Conservation (phyloP, 106 monocot genomes). For the Acorus gramineus region DNA sequence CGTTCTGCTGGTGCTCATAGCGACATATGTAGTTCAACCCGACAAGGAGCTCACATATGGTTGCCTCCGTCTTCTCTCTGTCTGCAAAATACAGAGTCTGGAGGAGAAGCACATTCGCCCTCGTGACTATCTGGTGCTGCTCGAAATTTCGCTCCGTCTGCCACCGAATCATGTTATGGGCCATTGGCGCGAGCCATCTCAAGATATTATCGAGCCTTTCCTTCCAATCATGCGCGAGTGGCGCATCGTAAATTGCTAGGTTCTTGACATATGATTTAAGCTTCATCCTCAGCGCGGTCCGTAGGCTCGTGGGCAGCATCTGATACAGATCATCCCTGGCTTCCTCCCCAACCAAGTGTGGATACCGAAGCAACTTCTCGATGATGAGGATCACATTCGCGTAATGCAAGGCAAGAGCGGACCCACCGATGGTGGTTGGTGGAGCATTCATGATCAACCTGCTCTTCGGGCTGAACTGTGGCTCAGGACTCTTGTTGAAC, state of each 20-base stretch:
- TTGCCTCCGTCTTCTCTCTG: slow-evolving; percentile 14
- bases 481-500: too few relatives aligned
- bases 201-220: not conserved
- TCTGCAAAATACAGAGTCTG: slow-evolving; percentile 13
- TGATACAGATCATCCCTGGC: slow-evolving; percentile 10
- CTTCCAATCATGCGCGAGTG: too few relatives aligned
- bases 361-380: slow-evolving; percentile 5
- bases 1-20: too few relatives aligned
- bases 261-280: too few relatives aligned
- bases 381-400: slow-evolving; percentile 4
- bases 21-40: slow-evolving; percentile 7
- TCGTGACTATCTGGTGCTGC: slow-evolving; percentile 10
- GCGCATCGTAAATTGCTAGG: too few relatives aligned
- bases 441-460: not conserved
- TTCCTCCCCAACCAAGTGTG: slow-evolving; percentile 7
- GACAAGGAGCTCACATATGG: slow-evolving; percentile 6
- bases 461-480: not conserved
- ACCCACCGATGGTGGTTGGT: slow-evolving; percentile 5
- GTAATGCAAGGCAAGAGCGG: slow-evolving; percentile 6
- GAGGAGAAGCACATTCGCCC: slow-evolving; percentile 7
- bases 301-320: slow-evolving; percentile 9
- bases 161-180: slow-evolving; percentile 13
- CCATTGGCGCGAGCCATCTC: slow-evolving; percentile 11
- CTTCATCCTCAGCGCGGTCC: not conserved
- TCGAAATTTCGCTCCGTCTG: slow-evolving; percentile 14